A percentile compares a stretch with the other conserved stretches of the same genome.
Conservation (phyloP, 345 rosid species). For the Erysimum cheiranthoides region DNA sequence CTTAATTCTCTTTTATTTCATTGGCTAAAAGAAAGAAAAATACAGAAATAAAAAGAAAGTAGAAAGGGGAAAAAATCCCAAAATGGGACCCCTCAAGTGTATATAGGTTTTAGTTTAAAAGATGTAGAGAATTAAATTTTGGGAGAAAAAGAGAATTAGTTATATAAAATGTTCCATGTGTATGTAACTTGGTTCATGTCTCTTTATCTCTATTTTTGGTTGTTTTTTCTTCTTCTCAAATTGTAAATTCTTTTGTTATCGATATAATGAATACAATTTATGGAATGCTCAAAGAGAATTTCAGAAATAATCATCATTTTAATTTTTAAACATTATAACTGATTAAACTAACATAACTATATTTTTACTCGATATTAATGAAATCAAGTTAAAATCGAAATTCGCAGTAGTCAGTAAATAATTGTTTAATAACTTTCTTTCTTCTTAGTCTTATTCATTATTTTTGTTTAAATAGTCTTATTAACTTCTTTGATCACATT, state of each 20-base stretch:
- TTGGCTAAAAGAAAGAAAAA: not conserved
- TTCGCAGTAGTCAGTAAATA: not conserved
- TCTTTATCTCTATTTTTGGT: not conserved
- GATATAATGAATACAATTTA: not conserved
- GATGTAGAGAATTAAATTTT: slow-evolving; percentile 29
- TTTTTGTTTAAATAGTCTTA: not conserved
- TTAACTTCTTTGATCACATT: not conserved
- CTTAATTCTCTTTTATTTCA: not conserved
- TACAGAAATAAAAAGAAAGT: not conserved
- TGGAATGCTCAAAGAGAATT: slow-evolving; percentile 10
- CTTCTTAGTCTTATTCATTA: too few relatives aligned
- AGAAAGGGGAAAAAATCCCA: slow-evolving; percentile 7
- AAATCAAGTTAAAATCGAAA: not conserved
- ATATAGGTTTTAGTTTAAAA: slow-evolving; percentile 12
- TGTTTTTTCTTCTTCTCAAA: not conserved
- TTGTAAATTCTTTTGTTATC: slow-evolving; percentile 28
- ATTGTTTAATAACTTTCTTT: too few relatives aligned
- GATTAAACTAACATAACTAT: not conserved
- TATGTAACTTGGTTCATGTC: slow-evolving; percentile 6
- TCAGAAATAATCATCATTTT: not conserved
- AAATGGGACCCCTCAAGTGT: slow-evolving; percentile 41
- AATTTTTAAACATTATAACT: not conserved
- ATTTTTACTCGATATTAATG: not conserved
- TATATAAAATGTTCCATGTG: slow-evolving; percentile 10
- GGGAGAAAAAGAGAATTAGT: not conserved